Base-by-base conservation (phyloP, 179 eudicot species). In the Camellia oleifera region DNA sequence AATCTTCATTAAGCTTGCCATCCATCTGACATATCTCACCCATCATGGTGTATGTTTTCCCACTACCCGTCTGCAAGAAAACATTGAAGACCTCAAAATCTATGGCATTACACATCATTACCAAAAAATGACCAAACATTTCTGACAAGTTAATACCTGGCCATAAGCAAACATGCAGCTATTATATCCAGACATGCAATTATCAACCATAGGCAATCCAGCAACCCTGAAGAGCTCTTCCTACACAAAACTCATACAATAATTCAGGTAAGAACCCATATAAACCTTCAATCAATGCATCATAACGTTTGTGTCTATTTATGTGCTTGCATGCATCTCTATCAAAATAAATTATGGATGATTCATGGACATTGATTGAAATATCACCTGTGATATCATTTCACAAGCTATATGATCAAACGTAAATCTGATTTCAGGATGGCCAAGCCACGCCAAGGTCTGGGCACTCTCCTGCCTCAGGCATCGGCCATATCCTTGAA, bases 161-260 rank as follows among this genome's bases (percentile, higher is more conserved):
- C 93, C 93, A 81, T 88, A 90, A 70, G 93, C 93, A 78, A 90
- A 90, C 85, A 90, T 90, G 77, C 93, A 90, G 81, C 93, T 90
- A 72, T 90, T 90, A 78, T 90, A 90, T 40, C 93, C 93, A 76
- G 91, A 88, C 91, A 90, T 90, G 86, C 93, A 90, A 74, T 90
- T 90, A 58, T 90, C 93, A 85, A 90, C 91, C 91, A 90, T 90
- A 63, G 93, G 91, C 69, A 90, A 77, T 64, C 93, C 93, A 77
- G 88, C 93, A 84, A 87, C 89, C 81, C 80, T 81, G 81, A 90
- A 90, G 60, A 89, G 92, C 81, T 89, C 86, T 84, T 88, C 92
- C 94, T 91, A 58, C 61, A 67, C 46, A 65, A 71, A 68, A 48
- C 2, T 72, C 78, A 74, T 60, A 57, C 13, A 26, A 20, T n/a